phyloP scores from a whole-genome alignment of 2,329 filamentous ascomycete species.

The Mariannaea sp. region DNA sequence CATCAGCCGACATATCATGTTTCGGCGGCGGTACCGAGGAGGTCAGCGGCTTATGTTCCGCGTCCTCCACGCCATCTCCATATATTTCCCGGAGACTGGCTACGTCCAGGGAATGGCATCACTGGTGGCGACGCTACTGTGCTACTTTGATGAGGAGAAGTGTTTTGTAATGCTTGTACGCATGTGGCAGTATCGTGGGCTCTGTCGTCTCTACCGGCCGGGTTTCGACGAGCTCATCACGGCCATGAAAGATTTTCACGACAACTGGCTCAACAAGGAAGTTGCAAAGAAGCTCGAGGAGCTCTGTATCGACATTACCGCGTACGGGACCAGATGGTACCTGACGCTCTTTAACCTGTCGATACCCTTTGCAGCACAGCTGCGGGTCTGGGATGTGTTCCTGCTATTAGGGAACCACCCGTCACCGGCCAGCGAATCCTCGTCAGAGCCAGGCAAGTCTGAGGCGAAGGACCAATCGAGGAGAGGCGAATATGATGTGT shows the following conservation, averaged over 20 bases:
- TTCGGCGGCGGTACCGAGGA: conserved; percentile 85
- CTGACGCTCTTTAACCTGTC: conserved; percentile 97
- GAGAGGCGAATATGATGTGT: conserved; percentile 71
- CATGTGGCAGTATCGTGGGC: conserved; percentile 85
- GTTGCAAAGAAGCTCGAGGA: conserved; percentile 79
- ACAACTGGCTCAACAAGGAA: conserved; percentile 80
- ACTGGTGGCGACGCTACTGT: conserved; percentile 86
- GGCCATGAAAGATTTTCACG: conserved; percentile 83
- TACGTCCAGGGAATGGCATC: conserved; percentile 99
- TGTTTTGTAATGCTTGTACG: conserved; percentile 97
- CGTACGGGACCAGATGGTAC: conserved; percentile 98
- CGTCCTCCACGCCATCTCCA: conserved; percentile 86
- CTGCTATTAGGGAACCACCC: conserved; percentile 74
- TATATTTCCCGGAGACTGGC: conserved; percentile 88
- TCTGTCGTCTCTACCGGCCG: conserved; percentile 81
- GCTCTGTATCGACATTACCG: conserved; percentile 80
- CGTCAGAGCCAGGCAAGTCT: conserved; percentile 19
- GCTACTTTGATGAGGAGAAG: conserved; percentile 95
- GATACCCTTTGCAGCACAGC: conserved; percentile 89
- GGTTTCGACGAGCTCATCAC: conserved; percentile 88
- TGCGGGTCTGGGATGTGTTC: conserved; percentile 97
- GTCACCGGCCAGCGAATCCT: conserved; percentile 15
- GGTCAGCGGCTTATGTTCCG: conserved; percentile 91
- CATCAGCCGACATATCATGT: conserved; percentile 97
- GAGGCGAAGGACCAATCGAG: conserved; percentile 26